Conservation (phyloP, 2,329 filamentous ascomycete genomes). For the Exophiala mesophila region DNA sequence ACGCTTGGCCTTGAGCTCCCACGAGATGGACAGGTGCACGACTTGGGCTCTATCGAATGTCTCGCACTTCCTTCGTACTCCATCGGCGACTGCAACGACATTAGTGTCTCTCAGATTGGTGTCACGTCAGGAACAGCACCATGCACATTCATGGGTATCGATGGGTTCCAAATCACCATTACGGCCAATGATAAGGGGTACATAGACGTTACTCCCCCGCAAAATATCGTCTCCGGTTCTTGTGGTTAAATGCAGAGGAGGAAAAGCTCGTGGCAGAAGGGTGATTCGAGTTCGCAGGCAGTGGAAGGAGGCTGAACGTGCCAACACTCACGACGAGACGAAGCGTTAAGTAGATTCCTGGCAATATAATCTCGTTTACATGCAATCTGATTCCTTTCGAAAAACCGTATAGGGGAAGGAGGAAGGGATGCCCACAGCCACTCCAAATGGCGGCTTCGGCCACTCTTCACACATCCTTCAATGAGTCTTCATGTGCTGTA, state of each 20-base stretch:
- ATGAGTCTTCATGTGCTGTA: no score
- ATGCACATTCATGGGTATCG: conserved; percentile 3
- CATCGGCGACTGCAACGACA: conserved; percentile 3
- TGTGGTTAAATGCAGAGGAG: conserved; percentile 4
- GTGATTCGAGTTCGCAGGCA: no score
- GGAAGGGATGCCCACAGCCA: no score
- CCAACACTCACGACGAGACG: no score
- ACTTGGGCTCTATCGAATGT: conserved; percentile 3
- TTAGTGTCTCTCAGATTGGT: conserved; percentile 2
- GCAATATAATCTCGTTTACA: no score
- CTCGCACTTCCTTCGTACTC: conserved; percentile 4
- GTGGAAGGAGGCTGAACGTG: no score
- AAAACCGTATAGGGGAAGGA: no score
- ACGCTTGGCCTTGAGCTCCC: conserved; percentile 3
- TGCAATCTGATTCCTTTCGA: no score
- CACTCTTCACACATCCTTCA: no score
- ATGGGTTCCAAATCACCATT: conserved; percentile 2
- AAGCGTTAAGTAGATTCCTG: no score
- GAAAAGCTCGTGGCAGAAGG: no score
- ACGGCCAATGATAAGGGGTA: conserved; percentile 3
- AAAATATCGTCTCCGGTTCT: conserved; percentile 3
- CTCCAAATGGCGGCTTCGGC: no score
- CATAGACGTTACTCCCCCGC: conserved; percentile 1
- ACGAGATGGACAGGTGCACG: conserved; percentile 1
- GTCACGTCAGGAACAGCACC: conserved; percentile 2